These are phyloP conservation scores for Rhododendron ovatum DNA, from an alignment of 148 eudicot species.

Conservation along the genomic window DNA sequence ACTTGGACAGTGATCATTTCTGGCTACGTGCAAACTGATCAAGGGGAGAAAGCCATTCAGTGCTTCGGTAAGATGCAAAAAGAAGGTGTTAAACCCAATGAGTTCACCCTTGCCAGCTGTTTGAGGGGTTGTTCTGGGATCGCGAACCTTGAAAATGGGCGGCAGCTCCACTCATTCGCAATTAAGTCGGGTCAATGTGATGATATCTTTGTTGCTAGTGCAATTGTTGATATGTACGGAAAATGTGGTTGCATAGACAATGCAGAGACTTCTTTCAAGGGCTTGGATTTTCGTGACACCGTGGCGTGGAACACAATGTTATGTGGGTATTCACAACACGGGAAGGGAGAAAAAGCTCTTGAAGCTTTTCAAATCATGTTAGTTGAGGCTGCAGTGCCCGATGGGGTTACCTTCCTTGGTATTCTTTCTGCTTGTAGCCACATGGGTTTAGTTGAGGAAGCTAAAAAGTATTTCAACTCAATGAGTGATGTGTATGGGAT, in stretches of 20 bases:
- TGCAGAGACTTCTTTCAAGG: constrained; percentile 28
- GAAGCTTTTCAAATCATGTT: constrained; percentile 32
- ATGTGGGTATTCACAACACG: constrained; percentile 33
- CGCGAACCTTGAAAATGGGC: constrained; percentile 36
- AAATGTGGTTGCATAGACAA: constrained; percentile 46
- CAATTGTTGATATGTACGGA: constrained; percentile 45
- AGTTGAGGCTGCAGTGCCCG: constrained; percentile 26
- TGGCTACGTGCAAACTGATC: constrained; percentile 35
- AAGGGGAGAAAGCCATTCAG: constrained; percentile 36
- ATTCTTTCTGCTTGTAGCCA: constrained; percentile 52
- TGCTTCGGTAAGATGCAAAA: constrained; percentile 39
- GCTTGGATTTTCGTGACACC: constrained; percentile 24
- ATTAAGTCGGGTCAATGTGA: constrained; percentile 33
- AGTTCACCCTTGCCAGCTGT: constrained; percentile 43
- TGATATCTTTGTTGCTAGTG: constrained; percentile 37
- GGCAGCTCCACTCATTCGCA: constrained; percentile 33
- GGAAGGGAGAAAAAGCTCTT: constrained; percentile 32
- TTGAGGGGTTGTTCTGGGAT: constrained; percentile 35
- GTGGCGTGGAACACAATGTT: constrained; percentile 47
- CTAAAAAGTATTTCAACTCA: constrained; percentile 26
- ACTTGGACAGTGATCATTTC: constrained; percentile 41
- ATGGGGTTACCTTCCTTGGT: constrained; percentile 39
- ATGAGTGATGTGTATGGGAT: constrained; percentile 33
- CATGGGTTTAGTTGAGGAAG: constrained; percentile 39
- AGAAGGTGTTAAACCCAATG: constrained; percentile 36